These are phyloP conservation scores for Coprinopsis cinerea DNA, from an alignment of 768 basidiomycete genomes.

Conservation along the genomic window DNA sequence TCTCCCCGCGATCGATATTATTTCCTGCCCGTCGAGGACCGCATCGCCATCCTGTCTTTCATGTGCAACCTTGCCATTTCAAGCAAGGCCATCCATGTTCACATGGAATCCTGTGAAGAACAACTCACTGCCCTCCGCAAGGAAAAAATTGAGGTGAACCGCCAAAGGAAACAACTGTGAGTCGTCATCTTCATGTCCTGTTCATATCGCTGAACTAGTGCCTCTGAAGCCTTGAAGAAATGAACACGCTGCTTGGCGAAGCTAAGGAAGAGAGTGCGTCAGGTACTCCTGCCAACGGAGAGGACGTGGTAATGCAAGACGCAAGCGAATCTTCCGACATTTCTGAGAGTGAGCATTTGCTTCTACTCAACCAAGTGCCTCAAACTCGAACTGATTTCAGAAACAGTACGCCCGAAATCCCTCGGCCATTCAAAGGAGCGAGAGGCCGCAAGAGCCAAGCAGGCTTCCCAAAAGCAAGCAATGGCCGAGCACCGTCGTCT, in stretches of 20 bases:
- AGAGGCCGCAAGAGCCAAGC: conserved; percentile 72
- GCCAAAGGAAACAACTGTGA: conserved; percentile 83
- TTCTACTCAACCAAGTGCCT: neutral
- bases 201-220: conserved; percentile 3
- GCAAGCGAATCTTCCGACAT: conserved; percentile 69
- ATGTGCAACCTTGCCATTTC: conserved; percentile 87
- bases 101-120: conserved; percentile 88
- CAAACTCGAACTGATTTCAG: neutral
- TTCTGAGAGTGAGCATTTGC: conserved; percentile 34
- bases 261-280: conserved; percentile 39
- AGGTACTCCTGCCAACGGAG: conserved; percentile 42
- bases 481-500: conserved; percentile 77
- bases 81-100: conserved; percentile 80
- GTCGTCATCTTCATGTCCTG: conserved; percentile 24
- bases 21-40: conserved; percentile 66
- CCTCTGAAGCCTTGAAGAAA: conserved; percentile 64
- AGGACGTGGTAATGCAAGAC: conserved; percentile 59
- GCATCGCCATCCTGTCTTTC: conserved; percentile 81
- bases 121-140: conserved; percentile 89
- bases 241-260: conserved; percentile 57
- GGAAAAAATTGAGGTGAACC: conserved; percentile 92
- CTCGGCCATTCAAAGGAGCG: conserved; percentile 74
- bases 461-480: conserved; percentile 75
- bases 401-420: conserved; percentile 11
- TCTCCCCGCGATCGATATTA: conserved; percentile 68